Evolutionary conservation across 495 filamentous ascomycete genomes (phyloP).

Genomic region (Delitschia confertaspora): DNA sequence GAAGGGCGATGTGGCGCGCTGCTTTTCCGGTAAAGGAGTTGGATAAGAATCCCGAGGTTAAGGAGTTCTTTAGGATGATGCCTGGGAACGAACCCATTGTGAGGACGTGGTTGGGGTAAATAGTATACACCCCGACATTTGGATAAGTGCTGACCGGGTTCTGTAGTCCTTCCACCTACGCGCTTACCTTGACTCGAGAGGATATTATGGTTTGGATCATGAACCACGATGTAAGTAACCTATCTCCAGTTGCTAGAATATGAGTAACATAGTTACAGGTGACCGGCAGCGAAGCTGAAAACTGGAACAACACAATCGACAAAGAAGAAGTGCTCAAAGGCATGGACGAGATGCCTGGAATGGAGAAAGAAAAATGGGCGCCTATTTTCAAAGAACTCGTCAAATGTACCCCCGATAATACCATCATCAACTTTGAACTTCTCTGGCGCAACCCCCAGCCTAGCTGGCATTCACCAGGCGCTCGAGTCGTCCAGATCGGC

Average conservation of each 20-base stretch:
- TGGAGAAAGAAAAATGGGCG: slow-evolving; percentile 25
- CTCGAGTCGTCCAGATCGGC: slow-evolving; percentile 33
- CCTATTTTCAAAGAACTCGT: slow-evolving; percentile 30
- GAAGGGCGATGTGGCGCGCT: slow-evolving; percentile 47
- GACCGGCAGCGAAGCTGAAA: slow-evolving; percentile 42
- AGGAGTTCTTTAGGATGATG: slow-evolving; percentile 39
- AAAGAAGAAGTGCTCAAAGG: slow-evolving; percentile 45
- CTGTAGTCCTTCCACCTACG: slow-evolving; percentile 42
- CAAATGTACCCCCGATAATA: slow-evolving; percentile 27
- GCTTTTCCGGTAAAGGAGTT: slow-evolving; percentile 38
- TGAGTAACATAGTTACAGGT: slow-evolving; percentile 30
- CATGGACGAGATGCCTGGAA: slow-evolving; percentile 41
- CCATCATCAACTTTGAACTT: slow-evolving; percentile 34
- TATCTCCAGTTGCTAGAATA: no score
- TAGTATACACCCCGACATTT: not conserved
- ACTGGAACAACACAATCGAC: slow-evolving; percentile 47
- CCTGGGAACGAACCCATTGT: slow-evolving; percentile 34
- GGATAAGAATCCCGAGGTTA: slow-evolving; percentile 31
- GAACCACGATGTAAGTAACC: slow-evolving; percentile 44
- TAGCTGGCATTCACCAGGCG: slow-evolving; percentile 29
- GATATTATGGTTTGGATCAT: slow-evolving; percentile 49
- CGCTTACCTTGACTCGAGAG: slow-evolving; percentile 40
- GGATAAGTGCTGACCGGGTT: not conserved
- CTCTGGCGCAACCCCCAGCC: slow-evolving; percentile 34
- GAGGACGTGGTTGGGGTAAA: slow-evolving; percentile 31